These are phyloP conservation scores for Naganishia kalamii DNA, from an alignment of 768 basidiomycete genomes.

Conservation along the genomic window DNA sequence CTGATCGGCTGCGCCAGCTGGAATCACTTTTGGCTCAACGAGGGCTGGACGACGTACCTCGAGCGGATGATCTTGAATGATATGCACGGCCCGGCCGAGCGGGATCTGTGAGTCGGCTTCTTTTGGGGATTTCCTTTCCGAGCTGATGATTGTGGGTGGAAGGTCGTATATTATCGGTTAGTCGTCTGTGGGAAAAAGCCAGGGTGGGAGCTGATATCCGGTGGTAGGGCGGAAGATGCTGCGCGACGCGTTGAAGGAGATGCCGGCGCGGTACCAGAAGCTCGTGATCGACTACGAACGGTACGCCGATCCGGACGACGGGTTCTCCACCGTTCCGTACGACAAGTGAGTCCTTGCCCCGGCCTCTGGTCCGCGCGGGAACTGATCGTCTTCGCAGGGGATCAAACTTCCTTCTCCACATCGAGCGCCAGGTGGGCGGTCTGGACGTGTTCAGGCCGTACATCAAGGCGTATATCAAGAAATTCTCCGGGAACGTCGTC, in stretches of 20 bases:
- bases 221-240: constrained; percentile 63
- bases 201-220: not conserved
- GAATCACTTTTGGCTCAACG: constrained; percentile 49
- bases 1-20: constrained; percentile 49
- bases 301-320: constrained; percentile 61
- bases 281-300: constrained; percentile 67
- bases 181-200: not conserved
- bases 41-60: constrained; percentile 87
- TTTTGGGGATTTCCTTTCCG: not conserved
- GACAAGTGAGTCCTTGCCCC: constrained; percentile 30
- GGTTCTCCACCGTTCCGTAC: constrained; percentile 69
- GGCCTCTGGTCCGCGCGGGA: not conserved
- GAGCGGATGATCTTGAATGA: constrained; percentile 70
- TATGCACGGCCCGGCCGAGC: constrained; percentile 65
- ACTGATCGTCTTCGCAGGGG: constrained; percentile 48
- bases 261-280: constrained; percentile 65
- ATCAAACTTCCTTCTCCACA: constrained; percentile 73
- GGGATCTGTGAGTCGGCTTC: constrained; percentile 55
- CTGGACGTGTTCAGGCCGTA: constrained; percentile 78
- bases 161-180: constrained; percentile 38
- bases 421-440: constrained; percentile 74
- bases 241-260: constrained; percentile 60
- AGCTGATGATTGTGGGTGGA: not conserved
- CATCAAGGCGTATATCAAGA: constrained; percentile 70
- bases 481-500: constrained; percentile 72